Evolutionary conservation across 1,139 yeast genomes (phyloP), one percentile per base, ranked within the genome.

Genomic region (Geotrichum europaeum): DNA sequence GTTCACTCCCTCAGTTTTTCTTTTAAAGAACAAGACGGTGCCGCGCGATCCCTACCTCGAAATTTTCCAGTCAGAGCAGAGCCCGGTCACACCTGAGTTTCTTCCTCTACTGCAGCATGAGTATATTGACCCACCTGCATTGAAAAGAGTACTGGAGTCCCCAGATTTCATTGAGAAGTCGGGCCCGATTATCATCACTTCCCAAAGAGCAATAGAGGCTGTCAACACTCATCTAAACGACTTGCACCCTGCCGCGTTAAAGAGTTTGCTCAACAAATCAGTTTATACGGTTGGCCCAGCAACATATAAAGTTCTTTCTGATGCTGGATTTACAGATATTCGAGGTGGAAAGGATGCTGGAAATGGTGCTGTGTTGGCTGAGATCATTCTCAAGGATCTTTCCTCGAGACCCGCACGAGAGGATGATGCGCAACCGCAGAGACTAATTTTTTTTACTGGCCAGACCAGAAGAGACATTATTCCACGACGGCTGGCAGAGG

Each of bases 281-380:
- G 86, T 86, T 0, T 94, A 86, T 69, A 90, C 97, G 0, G 97
- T 94, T 6, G 98, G 98, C 0, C 97, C 97, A 0, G 94, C 97
- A 0, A 92, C 98, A 0, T 81, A 80, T 28, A 76, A 77, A 24
- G 84, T 87, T n/a, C 73, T 92, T 20, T 65, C 71, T 3, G 76
- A 78, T 5, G 75, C 84, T 36, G 97, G 97, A 1, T 92, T 91
- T 69, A 69, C 63, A 0, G 80, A 84, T 64, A 81, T 94, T 0
- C 75, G 84, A 62, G 97, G 97, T 2, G 96, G 92, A 0, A 72
- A 71, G 1, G 75, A 82, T 10, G 90, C 96, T 1, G 98, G 98
- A 0, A 91, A 90, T 71, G 97, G 97, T 0, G 75, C 80, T 6
- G 77, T 81, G 1, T 74, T 94, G 52, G 84, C 96, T 0, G 85